Base-by-base conservation (phyloP, 208 protist species). In the Wallacemonas collosoma region DNA sequence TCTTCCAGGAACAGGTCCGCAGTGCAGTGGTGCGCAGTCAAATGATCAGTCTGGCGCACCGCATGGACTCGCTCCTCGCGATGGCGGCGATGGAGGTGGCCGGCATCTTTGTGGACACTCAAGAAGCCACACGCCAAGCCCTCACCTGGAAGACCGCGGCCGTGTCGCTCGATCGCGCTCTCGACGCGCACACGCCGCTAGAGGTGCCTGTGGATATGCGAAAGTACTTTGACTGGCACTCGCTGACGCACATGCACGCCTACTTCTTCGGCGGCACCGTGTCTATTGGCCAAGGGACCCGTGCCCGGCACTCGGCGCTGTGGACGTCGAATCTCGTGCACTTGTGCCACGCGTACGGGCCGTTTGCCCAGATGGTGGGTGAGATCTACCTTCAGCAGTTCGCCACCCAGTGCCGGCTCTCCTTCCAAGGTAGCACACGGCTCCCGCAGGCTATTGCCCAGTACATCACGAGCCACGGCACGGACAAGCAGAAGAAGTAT, bases 281-380 rank as follows among this genome's bases (percentile, higher is more conserved):
- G 39, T 55, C 53, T 9, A 53, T 96, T 1, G 91, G 91, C 7
- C 72, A 83, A 38, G 58, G 39, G 55, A 70, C 58, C 43, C 26
- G 45, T 9, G 38, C 54, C 9, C 79, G 73, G 9, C 47, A 53
- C 64, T 67, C 47, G 7, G 15, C 44, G 1, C 43, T n/a, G 11
- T 96, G 91, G 91, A 90, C 82, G 35, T 87, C 87, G n/a, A 83
- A 94, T 64, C 66, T 94, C 7, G 70, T 96, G n/a, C 81, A 91
- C 57, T 80, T 96, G 26, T 93, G 85, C 69, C 77, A 93, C 72
- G 76, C 71, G 8, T 91, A 86, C 65, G 85, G 87, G n/a, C 58
- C 73, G 50, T 86, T 94, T 26, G n/a, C 48, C 1, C 67, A 79
- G 12, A 65, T 94, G 44, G 56, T 76, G 8, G 73, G 81, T 15